Percentiles rank a stretch among this genome's conserved stretches.
Evolutionary conservation across 1,284 basidiomycete genomes (phyloP).

Genomic region (Neonothopanus nambi): DNA sequence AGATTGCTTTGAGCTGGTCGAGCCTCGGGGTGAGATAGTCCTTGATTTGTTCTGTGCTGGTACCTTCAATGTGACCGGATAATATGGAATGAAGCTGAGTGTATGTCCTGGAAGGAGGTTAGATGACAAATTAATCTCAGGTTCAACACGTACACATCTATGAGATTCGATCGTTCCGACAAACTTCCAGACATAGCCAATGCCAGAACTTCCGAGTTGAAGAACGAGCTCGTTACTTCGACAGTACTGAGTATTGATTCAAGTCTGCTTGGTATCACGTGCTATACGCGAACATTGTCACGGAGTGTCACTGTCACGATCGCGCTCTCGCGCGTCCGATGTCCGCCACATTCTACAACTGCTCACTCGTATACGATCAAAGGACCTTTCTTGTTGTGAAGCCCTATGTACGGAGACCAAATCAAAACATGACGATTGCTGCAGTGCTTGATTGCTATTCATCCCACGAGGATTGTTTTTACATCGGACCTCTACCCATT

Average conservation of each 20-base stretch:
- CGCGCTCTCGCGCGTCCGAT: no score
- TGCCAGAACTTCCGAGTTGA: neutral
- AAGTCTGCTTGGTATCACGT: no score
- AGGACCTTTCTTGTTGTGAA: no score
- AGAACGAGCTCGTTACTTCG: neutral
- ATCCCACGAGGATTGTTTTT: no score
- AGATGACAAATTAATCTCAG: neutral
- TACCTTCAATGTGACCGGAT: slow-evolving; percentile 56
- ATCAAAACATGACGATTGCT: no score
- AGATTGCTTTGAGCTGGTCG: slow-evolving; percentile 53
- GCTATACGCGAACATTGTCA: no score
- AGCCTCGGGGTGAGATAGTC: slow-evolving; percentile 60
- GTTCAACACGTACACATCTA: slow-evolving; percentile 50
- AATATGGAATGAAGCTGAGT: slow-evolving; percentile 63
- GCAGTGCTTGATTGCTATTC: no score
- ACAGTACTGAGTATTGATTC: neutral
- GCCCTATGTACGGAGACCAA: no score
- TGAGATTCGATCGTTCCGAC: slow-evolving; percentile 49
- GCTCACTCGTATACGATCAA: no score
- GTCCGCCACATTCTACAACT: no score
- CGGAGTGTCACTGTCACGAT: no score
- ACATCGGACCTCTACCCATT: no score
- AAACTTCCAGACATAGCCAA: slow-evolving; percentile 35
- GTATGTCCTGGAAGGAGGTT: slow-evolving; percentile 51
- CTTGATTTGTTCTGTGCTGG: slow-evolving; percentile 54